These are phyloP conservation scores for Aspergillus brunneoviolaceus DNA, from an alignment of 2,329 filamentous ascomycete genomes.

Conservation along the genomic window DNA sequence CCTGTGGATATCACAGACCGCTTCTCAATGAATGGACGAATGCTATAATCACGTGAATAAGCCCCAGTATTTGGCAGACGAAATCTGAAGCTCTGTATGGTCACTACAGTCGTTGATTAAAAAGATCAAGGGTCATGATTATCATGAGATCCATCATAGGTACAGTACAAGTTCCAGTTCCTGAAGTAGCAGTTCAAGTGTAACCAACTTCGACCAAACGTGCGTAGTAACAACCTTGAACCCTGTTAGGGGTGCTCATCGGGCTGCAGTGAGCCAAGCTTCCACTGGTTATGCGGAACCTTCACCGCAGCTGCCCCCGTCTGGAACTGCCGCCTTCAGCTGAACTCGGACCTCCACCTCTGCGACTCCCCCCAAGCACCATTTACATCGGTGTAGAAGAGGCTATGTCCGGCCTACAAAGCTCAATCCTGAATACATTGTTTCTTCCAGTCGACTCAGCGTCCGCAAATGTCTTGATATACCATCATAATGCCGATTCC, in stretches of 20 bases:
- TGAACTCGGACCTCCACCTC: conserved; percentile 7
- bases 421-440: neutral
- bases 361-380: neutral
- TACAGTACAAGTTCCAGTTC: neutral
- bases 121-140: neutral
- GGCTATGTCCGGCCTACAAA: neutral
- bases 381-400: conserved; percentile 2
- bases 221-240: neutral
- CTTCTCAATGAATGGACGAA: conserved; percentile 5
- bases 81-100: neutral
- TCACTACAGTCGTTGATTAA: neutral
- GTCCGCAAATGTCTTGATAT: neutral
- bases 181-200: neutral
- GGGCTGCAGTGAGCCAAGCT: conserved; percentile 8
- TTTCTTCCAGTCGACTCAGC: neutral
- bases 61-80: neutral
- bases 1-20: conserved; percentile 10
- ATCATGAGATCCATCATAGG: neutral
- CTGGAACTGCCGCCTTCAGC: conserved; percentile 2
- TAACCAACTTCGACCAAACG: neutral
- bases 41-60: neutral
- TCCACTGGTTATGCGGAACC: conserved; percentile 2
- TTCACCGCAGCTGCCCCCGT: conserved; percentile 7
- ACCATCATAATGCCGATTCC: conserved; percentile 40
- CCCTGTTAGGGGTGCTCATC: neutral